Evolutionary conservation across 495 filamentous ascomycete species (phyloP).

Genomic region (Penicillium coprophilum): DNA sequence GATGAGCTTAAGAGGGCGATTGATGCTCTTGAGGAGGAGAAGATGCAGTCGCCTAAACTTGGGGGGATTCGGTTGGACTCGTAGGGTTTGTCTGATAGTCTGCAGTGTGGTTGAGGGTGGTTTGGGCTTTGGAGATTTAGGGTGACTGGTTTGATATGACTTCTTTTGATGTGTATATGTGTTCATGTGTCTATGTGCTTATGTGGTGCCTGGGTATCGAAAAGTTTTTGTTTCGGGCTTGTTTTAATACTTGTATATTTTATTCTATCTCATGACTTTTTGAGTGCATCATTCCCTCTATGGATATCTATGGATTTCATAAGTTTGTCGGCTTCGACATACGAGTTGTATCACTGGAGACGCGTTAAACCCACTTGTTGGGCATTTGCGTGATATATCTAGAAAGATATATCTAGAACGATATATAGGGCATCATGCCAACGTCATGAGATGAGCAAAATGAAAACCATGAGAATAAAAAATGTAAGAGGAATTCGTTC

Average conservation of each 20-base stretch:
- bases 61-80: not conserved
- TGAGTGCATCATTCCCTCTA: no score
- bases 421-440: no score
- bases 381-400: no score
- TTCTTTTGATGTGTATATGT: not conserved
- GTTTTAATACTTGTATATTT: not conserved
- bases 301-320: no score
- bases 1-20: conserved; percentile 70
- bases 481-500: no score
- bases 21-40: conserved; percentile 60
- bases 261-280: no score
- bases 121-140: not conserved
- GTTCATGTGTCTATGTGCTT: not conserved
- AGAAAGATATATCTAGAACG: no score
- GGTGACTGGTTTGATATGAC: not conserved
- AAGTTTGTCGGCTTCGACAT: no score
- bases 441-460: no score
- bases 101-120: not conserved
- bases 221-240: conserved; percentile 3
- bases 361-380: no score
- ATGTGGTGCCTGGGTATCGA: not conserved
- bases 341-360: no score
- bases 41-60: not conserved
- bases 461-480: no score
- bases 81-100: not conserved